These are phyloP conservation scores for Hypoxylon intermedium DNA, from an alignment of 495 filamentous ascomycete genomes.

Conservation along the genomic window DNA sequence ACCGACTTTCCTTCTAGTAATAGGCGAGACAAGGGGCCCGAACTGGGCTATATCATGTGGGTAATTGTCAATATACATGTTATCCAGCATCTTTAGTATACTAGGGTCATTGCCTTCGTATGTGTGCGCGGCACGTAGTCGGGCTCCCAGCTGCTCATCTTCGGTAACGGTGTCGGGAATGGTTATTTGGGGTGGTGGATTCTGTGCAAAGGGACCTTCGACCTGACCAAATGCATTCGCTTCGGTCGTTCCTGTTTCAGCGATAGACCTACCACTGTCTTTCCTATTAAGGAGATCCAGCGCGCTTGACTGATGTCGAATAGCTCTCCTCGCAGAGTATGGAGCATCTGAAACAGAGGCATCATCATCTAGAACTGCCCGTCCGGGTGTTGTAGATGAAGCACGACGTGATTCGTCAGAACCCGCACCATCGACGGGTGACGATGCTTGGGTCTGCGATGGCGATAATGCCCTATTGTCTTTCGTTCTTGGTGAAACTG, in stretches of 20 bases:
- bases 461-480: conserved; percentile 45
- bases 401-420: conserved; percentile 43
- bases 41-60: conserved; percentile 80
- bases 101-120: conserved; percentile 90
- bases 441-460: conserved; percentile 30
- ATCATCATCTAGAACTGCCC: conserved; percentile 39
- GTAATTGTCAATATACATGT: conserved; percentile 89
- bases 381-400: conserved; percentile 41
- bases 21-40: conserved; percentile 80
- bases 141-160: conserved; percentile 41
- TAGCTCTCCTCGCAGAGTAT: conserved; percentile 48
- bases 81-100: conserved; percentile 83
- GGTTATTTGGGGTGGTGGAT: conserved; percentile 37
- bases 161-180: conserved; percentile 40
- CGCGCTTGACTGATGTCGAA: conserved; percentile 75
- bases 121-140: conserved; percentile 63
- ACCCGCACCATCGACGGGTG: conserved; percentile 24
- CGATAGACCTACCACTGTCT: conserved; percentile 77
- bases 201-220: conserved; percentile 68
- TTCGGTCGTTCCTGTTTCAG: conserved; percentile 85
- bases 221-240: conserved; percentile 84
- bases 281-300: conserved; percentile 81
- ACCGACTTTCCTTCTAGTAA: conserved; percentile 66
- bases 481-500: conserved; percentile 47
- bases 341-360: conserved; percentile 49